Percentiles rank a stretch among this genome's conserved stretches.
Conservation (phyloP, 768 basidiomycete genomes). For the Lyophyllum decastes region DNA sequence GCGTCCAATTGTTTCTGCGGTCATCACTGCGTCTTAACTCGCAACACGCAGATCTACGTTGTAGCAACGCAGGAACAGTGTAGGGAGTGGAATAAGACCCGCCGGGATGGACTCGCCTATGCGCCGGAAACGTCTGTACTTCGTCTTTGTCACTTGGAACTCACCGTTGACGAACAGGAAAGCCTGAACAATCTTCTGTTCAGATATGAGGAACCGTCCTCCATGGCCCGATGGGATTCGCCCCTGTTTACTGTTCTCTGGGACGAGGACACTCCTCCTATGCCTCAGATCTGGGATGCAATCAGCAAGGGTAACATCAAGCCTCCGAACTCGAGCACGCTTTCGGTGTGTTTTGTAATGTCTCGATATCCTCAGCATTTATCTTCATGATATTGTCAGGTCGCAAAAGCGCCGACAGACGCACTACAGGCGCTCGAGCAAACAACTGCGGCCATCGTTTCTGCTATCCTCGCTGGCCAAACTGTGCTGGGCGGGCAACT, state of each 20-base stretch:
- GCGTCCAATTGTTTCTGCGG: conserved; percentile 23
- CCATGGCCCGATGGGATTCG: conserved; percentile 99
- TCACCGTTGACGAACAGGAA: conserved; percentile 2
- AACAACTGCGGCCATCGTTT: conserved; percentile 68
- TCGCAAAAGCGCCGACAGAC: conserved; percentile 81
- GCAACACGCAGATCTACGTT: conserved; percentile 64
- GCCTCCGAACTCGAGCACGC: conserved; percentile 85
- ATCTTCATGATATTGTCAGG: conserved; percentile 39
- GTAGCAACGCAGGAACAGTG: conserved; percentile 75
- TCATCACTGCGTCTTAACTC: not conserved
- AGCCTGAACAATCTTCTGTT: conserved; percentile 87
- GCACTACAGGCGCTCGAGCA: conserved; percentile 86
- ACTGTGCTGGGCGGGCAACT: conserved; percentile 55
- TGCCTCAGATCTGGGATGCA: conserved; percentile 76
- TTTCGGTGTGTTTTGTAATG: conserved; percentile 47
- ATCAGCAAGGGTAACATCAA: conserved; percentile 79
- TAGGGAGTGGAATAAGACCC: conserved; percentile 67
- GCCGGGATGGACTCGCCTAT: conserved; percentile 55
- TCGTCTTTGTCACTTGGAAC: not conserved
- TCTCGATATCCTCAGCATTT: no score
- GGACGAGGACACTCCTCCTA: conserved; percentile 67
- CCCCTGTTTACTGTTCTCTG: conserved; percentile 87
- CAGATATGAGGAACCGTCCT: conserved; percentile 94
- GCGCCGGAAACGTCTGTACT: conserved; percentile 68
- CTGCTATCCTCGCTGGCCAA: conserved; percentile 70